A percentile compares a stretch with the other conserved stretches of the same genome.
These are phyloP conservation scores for Eucalyptus coolabah DNA, from an alignment of 345 rosid genomes.

Conservation along the genomic window DNA sequence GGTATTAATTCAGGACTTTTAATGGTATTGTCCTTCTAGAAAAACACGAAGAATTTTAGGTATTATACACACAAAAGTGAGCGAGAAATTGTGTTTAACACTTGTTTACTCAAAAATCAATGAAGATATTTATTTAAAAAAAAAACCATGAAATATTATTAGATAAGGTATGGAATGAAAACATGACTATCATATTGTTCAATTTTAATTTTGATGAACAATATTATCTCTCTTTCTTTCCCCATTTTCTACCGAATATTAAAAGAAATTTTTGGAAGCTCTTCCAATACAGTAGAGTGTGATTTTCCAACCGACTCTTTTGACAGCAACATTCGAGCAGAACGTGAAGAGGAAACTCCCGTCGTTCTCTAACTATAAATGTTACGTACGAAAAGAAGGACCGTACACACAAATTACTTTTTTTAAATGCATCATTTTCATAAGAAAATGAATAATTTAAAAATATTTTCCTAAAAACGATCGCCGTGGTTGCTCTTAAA, in stretches of 20 bases:
- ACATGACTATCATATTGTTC: neutral
- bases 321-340: neutral
- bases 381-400: neutral
- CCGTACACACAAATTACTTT: neutral
- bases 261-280: neutral
- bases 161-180: neutral
- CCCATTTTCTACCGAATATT: neutral
- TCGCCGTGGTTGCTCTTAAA: rapidly evolving
- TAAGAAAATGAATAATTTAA: neutral
- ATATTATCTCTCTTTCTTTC: neutral
- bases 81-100: neutral
- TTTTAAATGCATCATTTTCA: neutral
- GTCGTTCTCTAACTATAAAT: neutral
- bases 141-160: neutral
- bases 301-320: neutral
- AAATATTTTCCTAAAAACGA: neutral
- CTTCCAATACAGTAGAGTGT: neutral
- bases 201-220: neutral
- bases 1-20: no score
- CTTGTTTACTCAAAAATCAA: neutral
- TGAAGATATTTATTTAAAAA: neutral
- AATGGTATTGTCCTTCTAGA: neutral
- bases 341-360: neutral
- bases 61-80: neutral
- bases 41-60: neutral